Evolutionary conservation across 2,329 filamentous ascomycete genomes (phyloP).

Genomic region (Aspergillus terreus): DNA sequence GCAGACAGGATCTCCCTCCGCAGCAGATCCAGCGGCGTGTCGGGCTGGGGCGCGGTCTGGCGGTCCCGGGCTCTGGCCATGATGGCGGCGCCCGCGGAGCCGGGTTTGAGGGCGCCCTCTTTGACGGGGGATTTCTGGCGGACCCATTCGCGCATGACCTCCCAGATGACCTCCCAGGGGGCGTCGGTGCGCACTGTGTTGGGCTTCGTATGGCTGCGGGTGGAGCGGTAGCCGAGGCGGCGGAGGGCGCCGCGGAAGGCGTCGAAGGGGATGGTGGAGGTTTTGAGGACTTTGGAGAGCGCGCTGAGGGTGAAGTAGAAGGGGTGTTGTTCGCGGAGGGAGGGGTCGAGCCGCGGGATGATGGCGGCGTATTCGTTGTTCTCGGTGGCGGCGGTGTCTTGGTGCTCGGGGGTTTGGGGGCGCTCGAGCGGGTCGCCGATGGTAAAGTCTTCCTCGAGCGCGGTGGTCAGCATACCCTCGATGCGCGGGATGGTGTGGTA

Average conservation of each 20-base stretch:
- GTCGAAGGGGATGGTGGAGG: slow-evolving; percentile 73
- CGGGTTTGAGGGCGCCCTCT: slow-evolving; percentile 63
- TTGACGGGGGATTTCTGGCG: slow-evolving; percentile 76
- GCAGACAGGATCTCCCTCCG: slow-evolving; percentile 36
- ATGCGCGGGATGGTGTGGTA: slow-evolving; percentile 81
- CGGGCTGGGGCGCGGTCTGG: slow-evolving; percentile 27
- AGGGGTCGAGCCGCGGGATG: slow-evolving; percentile 53
- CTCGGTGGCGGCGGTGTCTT: slow-evolving; percentile 4
- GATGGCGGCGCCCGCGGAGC: slow-evolving; percentile 69
- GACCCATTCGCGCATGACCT: slow-evolving; percentile 89
- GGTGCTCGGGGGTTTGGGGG: slow-evolving; percentile 3
- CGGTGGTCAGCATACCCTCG: slow-evolving; percentile 86
- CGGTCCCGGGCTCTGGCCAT: slow-evolving; percentile 47
- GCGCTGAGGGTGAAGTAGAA: slow-evolving; percentile 81
- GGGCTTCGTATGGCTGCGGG: slow-evolving; percentile 81
- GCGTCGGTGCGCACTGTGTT: slow-evolving; percentile 93
- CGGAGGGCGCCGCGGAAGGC: slow-evolving; percentile 76
- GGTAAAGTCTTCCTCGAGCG: slow-evolving; percentile 67
- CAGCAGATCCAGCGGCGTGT: slow-evolving; percentile 28
- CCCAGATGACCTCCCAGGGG: slow-evolving; percentile 85
- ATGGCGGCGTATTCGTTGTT: slow-evolving; percentile 25
- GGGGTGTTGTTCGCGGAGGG: slow-evolving; percentile 67
- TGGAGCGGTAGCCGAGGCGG: slow-evolving; percentile 75
- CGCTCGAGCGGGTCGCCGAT: slow-evolving; percentile 16
- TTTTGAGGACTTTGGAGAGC: slow-evolving; percentile 73